These are phyloP conservation scores for Coemansia sp. DNA, from an alignment of 192 early-diverging fungal genomes.

Conservation along the genomic window DNA sequence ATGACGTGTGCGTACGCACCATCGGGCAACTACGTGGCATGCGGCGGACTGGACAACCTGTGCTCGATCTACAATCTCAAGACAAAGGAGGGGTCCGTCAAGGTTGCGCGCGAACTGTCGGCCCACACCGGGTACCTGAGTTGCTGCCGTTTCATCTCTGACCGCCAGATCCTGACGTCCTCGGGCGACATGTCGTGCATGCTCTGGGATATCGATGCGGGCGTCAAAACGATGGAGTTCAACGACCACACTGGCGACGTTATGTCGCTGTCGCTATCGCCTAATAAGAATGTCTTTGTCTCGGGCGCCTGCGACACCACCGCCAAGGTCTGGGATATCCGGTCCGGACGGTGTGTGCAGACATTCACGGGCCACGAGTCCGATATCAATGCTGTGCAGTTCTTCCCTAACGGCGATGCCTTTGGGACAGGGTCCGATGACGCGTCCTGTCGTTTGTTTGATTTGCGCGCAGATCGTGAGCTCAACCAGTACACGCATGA, in stretches of 20 bases:
- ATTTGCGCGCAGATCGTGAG: conserved; percentile 96
- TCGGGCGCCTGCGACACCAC: conserved; percentile 98
- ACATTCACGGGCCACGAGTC: conserved; percentile 98
- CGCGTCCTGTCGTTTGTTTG: conserved; percentile 96
- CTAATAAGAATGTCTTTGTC: conserved; percentile 95
- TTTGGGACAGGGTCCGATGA: conserved; percentile 99
- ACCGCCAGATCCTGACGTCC: conserved; percentile 92
- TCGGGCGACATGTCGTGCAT: conserved; percentile 99
- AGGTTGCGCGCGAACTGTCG: conserved; percentile 92
- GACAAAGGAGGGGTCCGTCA: conserved; percentile 90
- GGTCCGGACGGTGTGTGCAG: conserved; percentile 94
- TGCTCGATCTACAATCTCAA: conserved; percentile 99
- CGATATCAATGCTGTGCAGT: conserved; percentile 99
- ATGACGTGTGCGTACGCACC: conserved; percentile 99
- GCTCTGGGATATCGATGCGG: conserved; percentile 99
- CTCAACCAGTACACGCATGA: conserved; percentile 98
- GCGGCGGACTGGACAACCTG: conserved; percentile 99
- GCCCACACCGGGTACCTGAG: conserved; percentile 97
- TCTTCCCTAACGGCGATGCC: conserved; percentile 98
- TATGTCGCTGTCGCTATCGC: conserved; percentile 92
- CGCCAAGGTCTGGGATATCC: conserved; percentile 98
- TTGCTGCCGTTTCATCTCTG: conserved; percentile 95
- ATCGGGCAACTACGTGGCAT: conserved; percentile 97
- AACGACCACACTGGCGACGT: conserved; percentile 98
- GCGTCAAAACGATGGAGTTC: conserved; percentile 95